Evolutionary conservation across 2,329 filamentous ascomycete species (phyloP).

Genomic region (Meredithiella fracta): DNA sequence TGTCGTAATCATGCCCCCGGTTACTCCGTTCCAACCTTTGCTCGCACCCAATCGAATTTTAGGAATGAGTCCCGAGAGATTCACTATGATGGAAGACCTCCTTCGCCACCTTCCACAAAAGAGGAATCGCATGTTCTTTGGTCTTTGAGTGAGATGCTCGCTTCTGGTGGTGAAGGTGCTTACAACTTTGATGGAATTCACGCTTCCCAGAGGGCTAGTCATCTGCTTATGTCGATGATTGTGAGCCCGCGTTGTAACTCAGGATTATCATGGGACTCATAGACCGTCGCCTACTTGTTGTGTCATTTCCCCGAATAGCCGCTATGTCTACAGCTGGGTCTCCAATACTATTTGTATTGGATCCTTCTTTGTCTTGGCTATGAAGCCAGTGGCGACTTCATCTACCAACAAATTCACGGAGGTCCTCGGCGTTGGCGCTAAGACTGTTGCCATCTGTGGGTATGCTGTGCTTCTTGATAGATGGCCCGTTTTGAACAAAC

Average conservation of each 20-base stretch:
- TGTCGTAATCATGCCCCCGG: slow-evolving; percentile 28
- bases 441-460: neutral
- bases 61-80: slow-evolving; percentile 34
- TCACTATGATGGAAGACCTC: slow-evolving; percentile 36
- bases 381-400: neutral
- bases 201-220: slow-evolving; percentile 26
- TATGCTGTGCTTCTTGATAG: neutral
- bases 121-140: slow-evolving; percentile 30
- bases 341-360: neutral
- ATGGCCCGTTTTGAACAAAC: neutral
- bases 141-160: slow-evolving; percentile 34
- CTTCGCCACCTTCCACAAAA: slow-evolving; percentile 27
- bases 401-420: neutral
- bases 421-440: neutral
- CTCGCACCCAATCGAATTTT: slow-evolving; percentile 32
- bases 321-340: neutral
- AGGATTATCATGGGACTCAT: slow-evolving; percentile 16
- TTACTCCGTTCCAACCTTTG: slow-evolving; percentile 26
- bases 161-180: slow-evolving; percentile 16
- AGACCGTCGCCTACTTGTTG: slow-evolving; percentile 8
- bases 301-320: neutral
- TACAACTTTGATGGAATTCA: slow-evolving; percentile 31
- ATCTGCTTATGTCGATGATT: slow-evolving; percentile 30
- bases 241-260: slow-evolving; percentile 38
- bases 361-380: neutral